Conservation (phyloP, 805 yeast genomes). For the Kodamaea kaohsiungensis region DNA sequence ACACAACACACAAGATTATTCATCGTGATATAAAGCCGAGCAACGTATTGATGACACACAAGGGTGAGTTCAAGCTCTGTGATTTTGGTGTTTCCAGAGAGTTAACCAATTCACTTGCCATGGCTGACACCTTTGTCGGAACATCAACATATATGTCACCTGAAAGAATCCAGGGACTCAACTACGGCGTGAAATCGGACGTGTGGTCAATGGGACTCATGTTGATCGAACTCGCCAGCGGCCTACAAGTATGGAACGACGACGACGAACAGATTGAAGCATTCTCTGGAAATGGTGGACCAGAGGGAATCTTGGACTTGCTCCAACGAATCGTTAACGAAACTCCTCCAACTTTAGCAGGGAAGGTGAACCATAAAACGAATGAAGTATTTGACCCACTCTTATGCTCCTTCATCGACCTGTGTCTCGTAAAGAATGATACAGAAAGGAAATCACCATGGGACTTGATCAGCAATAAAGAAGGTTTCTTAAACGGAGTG, state of each 20-base stretch:
- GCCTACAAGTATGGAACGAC: constrained; percentile 75
- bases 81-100: constrained; percentile 97
- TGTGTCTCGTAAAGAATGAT: constrained; percentile 74
- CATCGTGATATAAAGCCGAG: constrained; percentile 97
- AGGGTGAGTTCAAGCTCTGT: constrained; percentile 87
- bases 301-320: constrained; percentile 87
- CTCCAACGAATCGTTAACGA: constrained; percentile 93
- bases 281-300: constrained; percentile 40
- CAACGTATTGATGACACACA: constrained; percentile 82
- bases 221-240: constrained; percentile 85
- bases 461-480: constrained; percentile 52
- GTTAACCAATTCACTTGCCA: constrained; percentile 77
- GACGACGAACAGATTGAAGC: constrained; percentile 34
- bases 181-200: constrained; percentile 92
- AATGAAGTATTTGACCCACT: constrained; percentile 38
- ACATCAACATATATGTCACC: constrained; percentile 97
- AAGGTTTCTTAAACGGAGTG: constrained; percentile 33
- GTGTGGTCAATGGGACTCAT: constrained; percentile 96
- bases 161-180: constrained; percentile 93
- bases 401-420: constrained; percentile 68
- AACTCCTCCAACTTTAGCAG: constrained; percentile 69
- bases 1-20: constrained; percentile 81
- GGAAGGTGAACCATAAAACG: constrained; percentile 32
- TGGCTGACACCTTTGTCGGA: constrained; percentile 97
- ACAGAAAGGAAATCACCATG: constrained; percentile 68